Base-by-base conservation (phyloP, 805 yeast species). In the Wickerhamiella kurtzmanii region DNA sequence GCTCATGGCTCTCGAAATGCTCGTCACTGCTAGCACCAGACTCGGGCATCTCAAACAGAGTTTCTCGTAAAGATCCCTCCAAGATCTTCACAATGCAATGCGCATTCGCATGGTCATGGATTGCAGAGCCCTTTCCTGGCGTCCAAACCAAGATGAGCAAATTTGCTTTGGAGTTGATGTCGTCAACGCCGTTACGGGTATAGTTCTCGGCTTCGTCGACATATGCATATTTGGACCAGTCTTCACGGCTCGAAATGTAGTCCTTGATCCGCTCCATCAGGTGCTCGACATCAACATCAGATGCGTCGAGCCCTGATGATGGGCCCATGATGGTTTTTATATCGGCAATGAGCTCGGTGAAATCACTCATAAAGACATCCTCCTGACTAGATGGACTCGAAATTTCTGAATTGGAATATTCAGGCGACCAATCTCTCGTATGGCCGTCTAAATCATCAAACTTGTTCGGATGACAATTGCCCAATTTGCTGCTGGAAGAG, bases 61-160 rank as follows among this genome's bases (percentile, higher is more conserved):
- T 69, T 61, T 81, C 89, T 11, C 64, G 63, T 43, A 81, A 66
- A 25, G 64, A 60, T 5, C 88, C 88, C 54, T 72, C 67, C 50
- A 81, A 65, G 41, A 81, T 67, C 61, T 80, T 80, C 77, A 81
- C 80, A 50, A 80, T 71, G 62, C 89, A 81, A 63, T 81, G 86
- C 11, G 87, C 85, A 46, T 74, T 70, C 18, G 86, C 83, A 55
- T 81, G 89, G 61, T 80, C 85, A 60, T 81, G 89, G 50, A 81
- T 76, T 44, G 75, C 71, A 19, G 82, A 75, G 21, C 77, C 70
- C 55, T 71, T 69, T 5, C 77, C 76, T 1, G 87, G 86, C 45
- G 72, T 70, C 89, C 89, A 81, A 18, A 80, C 85, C 44, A 81
- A 62, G 15, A 81, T 63, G 45, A 81, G 67, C 47, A 81, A 65